A percentile compares a stretch with the other conserved stretches of the same genome.
These are phyloP conservation scores for Neonectria hederae DNA, from an alignment of 2,329 filamentous ascomycete genomes.

Conservation along the genomic window DNA sequence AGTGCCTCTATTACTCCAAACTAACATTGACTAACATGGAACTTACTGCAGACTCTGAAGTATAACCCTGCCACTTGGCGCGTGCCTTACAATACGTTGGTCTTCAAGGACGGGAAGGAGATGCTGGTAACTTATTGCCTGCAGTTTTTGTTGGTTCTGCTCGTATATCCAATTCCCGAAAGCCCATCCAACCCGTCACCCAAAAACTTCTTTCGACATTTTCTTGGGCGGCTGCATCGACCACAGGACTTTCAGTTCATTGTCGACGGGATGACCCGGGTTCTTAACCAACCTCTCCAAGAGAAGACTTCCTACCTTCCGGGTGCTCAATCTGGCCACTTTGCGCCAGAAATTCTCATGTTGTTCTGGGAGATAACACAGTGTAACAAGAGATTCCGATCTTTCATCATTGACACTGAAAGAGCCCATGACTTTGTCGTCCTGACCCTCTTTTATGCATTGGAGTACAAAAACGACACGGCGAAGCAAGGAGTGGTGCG, in stretches of 20 bases:
- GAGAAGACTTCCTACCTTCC: constrained; percentile 89
- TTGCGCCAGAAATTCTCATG: constrained; percentile 95
- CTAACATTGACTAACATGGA: constrained; percentile 23
- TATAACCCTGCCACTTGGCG: constrained; percentile 96
- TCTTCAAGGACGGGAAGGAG: constrained; percentile 91
- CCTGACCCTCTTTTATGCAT: constrained; percentile 88
- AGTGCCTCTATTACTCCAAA: neutral
- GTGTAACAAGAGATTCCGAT: constrained; percentile 96
- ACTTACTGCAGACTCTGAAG: constrained; percentile 76
- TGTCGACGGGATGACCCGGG: constrained; percentile 91
- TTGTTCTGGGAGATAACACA: constrained; percentile 97
- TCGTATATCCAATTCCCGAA: constrained; percentile 90
- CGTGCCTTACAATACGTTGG: constrained; percentile 91
- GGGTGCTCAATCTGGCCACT: constrained; percentile 82
- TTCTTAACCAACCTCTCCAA: constrained; percentile 92
- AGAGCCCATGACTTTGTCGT: constrained; percentile 93
- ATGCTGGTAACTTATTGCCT: constrained; percentile 91
- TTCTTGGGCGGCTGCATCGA: constrained; percentile 87
- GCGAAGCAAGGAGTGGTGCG: constrained; percentile 91
- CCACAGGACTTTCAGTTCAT: constrained; percentile 98
- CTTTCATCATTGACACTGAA: constrained; percentile 96
- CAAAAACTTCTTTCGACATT: constrained; percentile 95
- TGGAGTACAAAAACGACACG: constrained; percentile 86
- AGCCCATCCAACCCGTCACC: constrained; percentile 68
- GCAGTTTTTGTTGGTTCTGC: constrained; percentile 85